Evolutionary conservation across 352 stramenopile species (phyloP), one percentile per base, ranked within the genome.

Genomic region (Globisporangium apiculatum): DNA sequence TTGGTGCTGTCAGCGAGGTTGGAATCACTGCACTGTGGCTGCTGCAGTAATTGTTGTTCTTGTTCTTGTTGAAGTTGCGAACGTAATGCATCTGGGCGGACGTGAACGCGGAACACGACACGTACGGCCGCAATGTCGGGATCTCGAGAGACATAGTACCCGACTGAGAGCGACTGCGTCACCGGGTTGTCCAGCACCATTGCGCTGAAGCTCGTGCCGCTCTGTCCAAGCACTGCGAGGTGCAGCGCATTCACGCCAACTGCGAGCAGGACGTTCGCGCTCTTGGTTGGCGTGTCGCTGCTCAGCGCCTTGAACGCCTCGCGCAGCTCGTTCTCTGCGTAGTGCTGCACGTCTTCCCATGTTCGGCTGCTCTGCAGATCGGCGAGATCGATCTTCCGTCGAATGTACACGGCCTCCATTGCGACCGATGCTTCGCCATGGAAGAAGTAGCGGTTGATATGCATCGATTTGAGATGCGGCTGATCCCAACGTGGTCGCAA

Each of bases 401-500:
- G 37, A 1, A 60, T 31, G 38, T 57, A 65, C 31, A 65, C 59
- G 9, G 52, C 52, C n/a, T 65, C 59, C 12, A 65, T 35, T 8
- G 53, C 59, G 36, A 60, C 15, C 9, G 53, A 53, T 7, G 59
- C 37, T 3, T 65, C 59, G 6, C 37, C 53, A 11, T 65, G 59
- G 11, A 65, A 65, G 12, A 65, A 36, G 40, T 57, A 65, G 4
- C 40, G 52, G 8, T 55, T 65, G 4, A 42, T 40, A 0, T 43
- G 18, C 1, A 18, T 15, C 11, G 47, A 7, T 38, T 60, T 59
- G 42, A 65, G 46, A 1, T 35, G 41, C 2, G 51, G 41, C 9
- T 65, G 53, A 15, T 65, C 57, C 59, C 59, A 65, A 4, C 53
- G 59, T 15, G 59, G 53, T n/a, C 53, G 52, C 35, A 59, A 47